Conservation (phyloP, 768 basidiomycete species). For the Lepiota venenata region DNA sequence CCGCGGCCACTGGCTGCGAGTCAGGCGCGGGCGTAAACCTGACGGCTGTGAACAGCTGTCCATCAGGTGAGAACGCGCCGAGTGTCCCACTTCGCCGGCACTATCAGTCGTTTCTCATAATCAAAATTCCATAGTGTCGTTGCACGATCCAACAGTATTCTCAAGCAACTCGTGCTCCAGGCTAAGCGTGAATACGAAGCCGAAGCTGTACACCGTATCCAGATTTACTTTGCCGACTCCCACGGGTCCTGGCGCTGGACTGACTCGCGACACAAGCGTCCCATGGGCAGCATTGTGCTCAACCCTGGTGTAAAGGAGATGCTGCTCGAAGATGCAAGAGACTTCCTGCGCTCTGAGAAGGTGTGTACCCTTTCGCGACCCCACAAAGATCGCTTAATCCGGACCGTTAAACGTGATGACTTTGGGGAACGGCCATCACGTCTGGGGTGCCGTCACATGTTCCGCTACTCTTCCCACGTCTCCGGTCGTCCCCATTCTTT, state of each 20-base stretch:
- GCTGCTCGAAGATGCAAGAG: constrained; percentile 76
- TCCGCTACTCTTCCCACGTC: constrained; percentile 6
- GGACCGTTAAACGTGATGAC: not conserved
- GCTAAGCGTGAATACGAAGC: constrained; percentile 91
- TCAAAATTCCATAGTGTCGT: constrained; percentile 49
- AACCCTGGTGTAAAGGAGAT: constrained; percentile 90
- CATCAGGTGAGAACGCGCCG: constrained; percentile 49
- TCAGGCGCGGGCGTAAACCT: constrained; percentile 64
- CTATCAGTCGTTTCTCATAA: not conserved
- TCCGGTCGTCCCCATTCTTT: not conserved
- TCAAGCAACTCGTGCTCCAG: constrained; percentile 86
- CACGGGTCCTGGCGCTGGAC: constrained; percentile 89
- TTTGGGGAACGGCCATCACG: not conserved
- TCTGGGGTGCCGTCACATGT: constrained; percentile 4
- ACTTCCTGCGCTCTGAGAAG: constrained; percentile 84
- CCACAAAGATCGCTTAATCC: not conserved
- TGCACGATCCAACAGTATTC: constrained; percentile 76
- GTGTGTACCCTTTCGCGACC: constrained; percentile 28
- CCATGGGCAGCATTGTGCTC: constrained; percentile 84
- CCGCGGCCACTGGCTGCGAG: constrained; percentile 79
- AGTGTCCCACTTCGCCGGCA: not conserved
- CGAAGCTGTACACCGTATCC: constrained; percentile 81
- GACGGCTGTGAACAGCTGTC: constrained; percentile 75
- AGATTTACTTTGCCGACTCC: constrained; percentile 87
- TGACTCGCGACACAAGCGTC: constrained; percentile 83